Evolutionary conservation across 1,284 basidiomycete genomes (phyloP).

Genomic region (Fomitiporia mediterranea): DNA sequence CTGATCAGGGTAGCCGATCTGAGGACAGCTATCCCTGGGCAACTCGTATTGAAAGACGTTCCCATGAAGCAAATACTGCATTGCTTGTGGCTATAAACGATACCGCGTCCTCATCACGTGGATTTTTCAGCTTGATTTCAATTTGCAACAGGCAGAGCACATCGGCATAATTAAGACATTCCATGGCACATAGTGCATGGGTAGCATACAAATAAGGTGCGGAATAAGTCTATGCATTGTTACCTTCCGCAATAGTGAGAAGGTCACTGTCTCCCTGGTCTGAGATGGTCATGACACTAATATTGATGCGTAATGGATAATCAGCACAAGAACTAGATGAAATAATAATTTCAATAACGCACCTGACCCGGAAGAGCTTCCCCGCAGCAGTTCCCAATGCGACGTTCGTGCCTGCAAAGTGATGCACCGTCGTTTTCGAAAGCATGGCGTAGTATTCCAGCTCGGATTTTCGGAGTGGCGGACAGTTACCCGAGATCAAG

Average conservation of each 20-base stretch:
- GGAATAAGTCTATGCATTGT: constrained; percentile 37
- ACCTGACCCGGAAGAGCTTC: constrained; percentile 99
- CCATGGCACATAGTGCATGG: not conserved
- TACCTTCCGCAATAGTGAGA: constrained; percentile 64
- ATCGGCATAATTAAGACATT: not conserved
- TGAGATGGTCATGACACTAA: constrained; percentile 92
- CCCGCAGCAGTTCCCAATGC: constrained; percentile 98
- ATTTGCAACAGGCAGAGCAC: not conserved
- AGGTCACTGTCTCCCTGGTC: constrained; percentile 98
- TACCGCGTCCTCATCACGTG: no score
- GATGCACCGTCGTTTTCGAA: constrained; percentile 95
- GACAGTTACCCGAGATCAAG: constrained; percentile 98
- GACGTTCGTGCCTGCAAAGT: constrained; percentile 96
- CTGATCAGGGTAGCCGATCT: no score
- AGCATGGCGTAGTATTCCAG: constrained; percentile 99
- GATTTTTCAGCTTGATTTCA: no score
- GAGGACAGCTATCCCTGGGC: no score
- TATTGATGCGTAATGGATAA: constrained; percentile 8
- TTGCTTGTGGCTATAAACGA: no score
- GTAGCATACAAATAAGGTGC: constrained; percentile 16
- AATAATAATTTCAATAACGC: constrained; percentile 30
- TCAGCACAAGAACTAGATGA: constrained; percentile 8
- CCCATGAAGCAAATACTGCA: no score
- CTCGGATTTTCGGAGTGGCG: constrained; percentile 98
- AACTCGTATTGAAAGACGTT: no score